Evolutionary conservation across 345 rosid species (phyloP).

Genomic region (Melaleuca alternifolia): DNA sequence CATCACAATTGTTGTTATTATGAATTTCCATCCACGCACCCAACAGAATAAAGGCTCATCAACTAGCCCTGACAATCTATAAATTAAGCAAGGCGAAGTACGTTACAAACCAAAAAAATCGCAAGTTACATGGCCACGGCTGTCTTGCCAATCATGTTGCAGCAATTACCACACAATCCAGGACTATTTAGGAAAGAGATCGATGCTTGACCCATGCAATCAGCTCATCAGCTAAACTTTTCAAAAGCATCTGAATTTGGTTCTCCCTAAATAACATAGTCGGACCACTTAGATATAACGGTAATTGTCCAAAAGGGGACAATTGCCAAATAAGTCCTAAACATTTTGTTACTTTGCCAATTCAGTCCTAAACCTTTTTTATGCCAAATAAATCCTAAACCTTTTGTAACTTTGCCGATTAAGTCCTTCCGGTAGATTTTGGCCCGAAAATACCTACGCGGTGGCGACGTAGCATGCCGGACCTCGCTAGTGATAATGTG

Average conservation of each 20-base stretch:
- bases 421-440: too few species aligned
- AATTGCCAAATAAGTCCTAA: too few species aligned
- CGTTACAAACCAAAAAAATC: neutral
- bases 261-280: constrained; percentile 66
- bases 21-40: neutral
- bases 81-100: neutral
- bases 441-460: too few species aligned
- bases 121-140: neutral
- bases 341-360: too few species aligned
- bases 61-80: neutral
- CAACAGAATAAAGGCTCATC: neutral
- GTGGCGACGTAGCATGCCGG: too few species aligned
- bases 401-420: too few species aligned
- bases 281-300: constrained; percentile 75
- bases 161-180: neutral
- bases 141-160: neutral
- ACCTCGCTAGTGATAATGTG: too few species aligned
- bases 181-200: too few species aligned
- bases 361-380: too few species aligned
- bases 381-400: too few species aligned
- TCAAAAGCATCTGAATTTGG: neutral
- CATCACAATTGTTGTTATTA: neutral
- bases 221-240: neutral
- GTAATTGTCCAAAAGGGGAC: too few species aligned
- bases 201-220: neutral